Percentiles rank a stretch among this genome's conserved stretches.
These are phyloP conservation scores for Leccinellum luteum DNA, from an alignment of 768 basidiomycete genomes.

Conservation along the genomic window DNA sequence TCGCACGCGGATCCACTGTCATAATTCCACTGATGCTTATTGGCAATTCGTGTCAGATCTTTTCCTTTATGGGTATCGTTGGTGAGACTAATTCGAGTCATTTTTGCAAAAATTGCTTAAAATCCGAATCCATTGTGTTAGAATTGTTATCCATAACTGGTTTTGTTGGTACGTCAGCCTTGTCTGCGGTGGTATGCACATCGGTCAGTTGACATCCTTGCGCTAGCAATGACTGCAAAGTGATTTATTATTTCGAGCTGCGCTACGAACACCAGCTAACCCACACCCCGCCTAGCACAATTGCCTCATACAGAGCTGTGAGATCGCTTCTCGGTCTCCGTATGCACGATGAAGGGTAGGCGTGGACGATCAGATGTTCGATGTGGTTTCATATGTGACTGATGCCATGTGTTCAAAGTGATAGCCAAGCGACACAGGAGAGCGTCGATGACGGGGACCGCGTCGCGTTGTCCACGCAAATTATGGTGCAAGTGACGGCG, in stretches of 20 bases:
- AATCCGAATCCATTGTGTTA: neutral
- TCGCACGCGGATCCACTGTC: neutral
- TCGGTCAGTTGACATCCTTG: neutral
- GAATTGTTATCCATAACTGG: slow-evolving; percentile 5
- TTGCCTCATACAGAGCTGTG: slow-evolving; percentile 17
- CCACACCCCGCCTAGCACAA: slow-evolving; percentile 2
- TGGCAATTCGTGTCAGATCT: slow-evolving; percentile 6
- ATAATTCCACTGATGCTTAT: neutral
- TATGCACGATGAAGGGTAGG: neutral
- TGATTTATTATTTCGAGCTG: neutral
- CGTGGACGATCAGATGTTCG: neutral
- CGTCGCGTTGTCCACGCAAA: neutral
- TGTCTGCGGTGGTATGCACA: neutral
- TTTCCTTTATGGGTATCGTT: slow-evolving; percentile 2
- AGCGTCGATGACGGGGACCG: neutral
- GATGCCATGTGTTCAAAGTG: neutral
- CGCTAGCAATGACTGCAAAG: slow-evolving; percentile 17
- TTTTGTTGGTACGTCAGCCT: slow-evolving; percentile 6
- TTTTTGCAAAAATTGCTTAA: neutral
- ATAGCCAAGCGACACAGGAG: neutral
- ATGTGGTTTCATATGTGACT: slow-evolving; percentile 26
- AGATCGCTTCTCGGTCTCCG: slow-evolving; percentile 15
- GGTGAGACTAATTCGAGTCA: neutral
- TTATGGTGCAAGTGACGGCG: neutral
- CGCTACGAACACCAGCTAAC: neutral